phyloP scores from a whole-genome alignment of 2,329 filamentous ascomycete species.

The Hypoxylon sp. region DNA sequence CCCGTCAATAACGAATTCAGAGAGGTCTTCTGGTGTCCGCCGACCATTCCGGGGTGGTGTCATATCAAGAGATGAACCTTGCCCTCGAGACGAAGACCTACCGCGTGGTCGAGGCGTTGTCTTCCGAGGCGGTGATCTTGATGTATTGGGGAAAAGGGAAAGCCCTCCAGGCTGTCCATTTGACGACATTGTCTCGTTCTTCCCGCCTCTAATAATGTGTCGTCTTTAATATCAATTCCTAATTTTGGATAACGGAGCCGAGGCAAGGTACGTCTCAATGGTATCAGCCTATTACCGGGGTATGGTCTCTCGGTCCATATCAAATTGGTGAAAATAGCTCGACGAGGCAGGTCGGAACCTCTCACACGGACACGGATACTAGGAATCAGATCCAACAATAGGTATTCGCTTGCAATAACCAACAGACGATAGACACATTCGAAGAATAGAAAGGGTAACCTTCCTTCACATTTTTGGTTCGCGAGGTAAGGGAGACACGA shows the following conservation, averaged over 20 bases:
- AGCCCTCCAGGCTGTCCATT: conserved; percentile 61
- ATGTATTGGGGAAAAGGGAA: conserved; percentile 69
- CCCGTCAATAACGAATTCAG: conserved; percentile 51
- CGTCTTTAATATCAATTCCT: conserved; percentile 13
- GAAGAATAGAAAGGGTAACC: conserved; percentile 30
- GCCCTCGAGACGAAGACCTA: conserved; percentile 46
- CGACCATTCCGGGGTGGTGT: conserved; percentile 50
- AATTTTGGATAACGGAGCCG: conserved; percentile 5
- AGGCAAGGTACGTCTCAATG: conserved; percentile 17
- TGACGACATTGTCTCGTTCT: conserved; percentile 41
- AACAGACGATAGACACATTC: conserved; percentile 27
- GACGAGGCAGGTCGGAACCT: conserved; percentile 20
- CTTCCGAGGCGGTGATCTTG: conserved; percentile 59
- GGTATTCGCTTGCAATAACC: conserved; percentile 22
- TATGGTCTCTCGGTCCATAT: conserved; percentile 32
- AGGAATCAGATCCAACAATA: conserved; percentile 19
- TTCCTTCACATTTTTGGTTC: conserved; percentile 34
- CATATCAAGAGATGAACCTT: conserved; percentile 50
- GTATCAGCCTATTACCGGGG: conserved; percentile 32
- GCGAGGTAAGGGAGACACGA: conserved; percentile 38
- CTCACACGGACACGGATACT: conserved; percentile 13
- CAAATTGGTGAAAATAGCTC: conserved; percentile 18
- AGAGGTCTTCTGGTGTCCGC: conserved; percentile 48
- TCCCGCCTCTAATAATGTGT: conserved; percentile 20
- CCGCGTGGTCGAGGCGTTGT: conserved; percentile 55